Base-by-base conservation (phyloP, 805 yeast species). In the Sugiyamaella chiloensis region DNA sequence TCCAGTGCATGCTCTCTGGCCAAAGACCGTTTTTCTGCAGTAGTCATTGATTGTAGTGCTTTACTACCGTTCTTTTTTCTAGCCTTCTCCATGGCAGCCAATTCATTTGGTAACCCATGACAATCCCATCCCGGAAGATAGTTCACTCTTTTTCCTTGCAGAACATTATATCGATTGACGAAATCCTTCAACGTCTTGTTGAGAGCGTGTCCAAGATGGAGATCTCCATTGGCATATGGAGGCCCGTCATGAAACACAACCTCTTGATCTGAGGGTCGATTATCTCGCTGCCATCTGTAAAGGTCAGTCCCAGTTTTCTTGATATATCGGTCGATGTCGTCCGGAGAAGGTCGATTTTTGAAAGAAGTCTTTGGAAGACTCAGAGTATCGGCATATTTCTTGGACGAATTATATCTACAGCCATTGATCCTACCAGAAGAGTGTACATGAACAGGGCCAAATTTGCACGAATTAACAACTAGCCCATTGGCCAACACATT, bases 71-170 rank as follows among this genome's bases (percentile, higher is more conserved):
- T 65, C 30, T 59, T 64, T 59, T 55, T 70, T 40, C 65, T 65
- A 51, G 67, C 75, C 56, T 65, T 76, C 64, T 62, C 60, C 19
- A 87, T 65, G 0, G 95, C 95, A 58, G 89, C 90, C 62, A 87
- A 72, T 65, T 93, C 99, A 53, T 93, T 93, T 1, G 99, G 99
- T 31, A 93, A 70, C 0, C 99, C 99, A 68, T 93, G 99, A 61
- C 99, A 93, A 64, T 93, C 99, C 98, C 99, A 93, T 0, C 99
- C 99, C 0, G 98, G 96, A 35, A 75, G 74, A 60, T 87, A 93
- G 44, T 75, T 72, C 2, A 93, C 80, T 42, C 74, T 73, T 51
- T 80, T 74, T 12, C 88, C 86, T 31, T 72, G 65, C 17, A 82
- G 62, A 21, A 90, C 68, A 59, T 87, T 81, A 56, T 70, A 83